Evolutionary conservation across 768 basidiomycete genomes (phyloP).

Genomic region (Suillus weaverae): DNA sequence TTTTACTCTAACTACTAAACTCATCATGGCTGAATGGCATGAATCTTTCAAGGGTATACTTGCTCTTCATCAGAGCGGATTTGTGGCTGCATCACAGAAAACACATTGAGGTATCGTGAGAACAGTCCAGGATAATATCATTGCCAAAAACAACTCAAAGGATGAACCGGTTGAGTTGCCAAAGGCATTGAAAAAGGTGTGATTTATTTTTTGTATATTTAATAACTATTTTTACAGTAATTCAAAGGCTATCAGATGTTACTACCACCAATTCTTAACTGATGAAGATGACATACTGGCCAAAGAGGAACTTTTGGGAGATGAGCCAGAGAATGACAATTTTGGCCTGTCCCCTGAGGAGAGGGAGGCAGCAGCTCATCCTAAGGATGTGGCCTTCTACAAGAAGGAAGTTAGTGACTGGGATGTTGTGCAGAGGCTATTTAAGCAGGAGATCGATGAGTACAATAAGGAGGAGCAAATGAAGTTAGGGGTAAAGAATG

Average conservation of each 20-base stretch:
- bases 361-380: neutral
- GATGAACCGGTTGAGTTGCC: neutral
- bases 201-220: neutral
- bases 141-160: neutral
- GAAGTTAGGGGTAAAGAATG: neutral
- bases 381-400: neutral
- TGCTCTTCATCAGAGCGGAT: neutral
- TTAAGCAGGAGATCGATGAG: neutral
- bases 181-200: neutral
- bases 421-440: neutral
- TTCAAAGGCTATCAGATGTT: neutral
- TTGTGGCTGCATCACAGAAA: neutral
- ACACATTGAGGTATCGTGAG: neutral
- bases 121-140: neutral
- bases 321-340: neutral
- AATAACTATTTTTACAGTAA: neutral
- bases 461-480: neutral
- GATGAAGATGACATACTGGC: neutral
- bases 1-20: neutral
- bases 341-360: neutral
- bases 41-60: neutral
- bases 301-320: neutral
- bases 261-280: neutral
- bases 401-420: neutral
- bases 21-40: neutral